A percentile compares a stretch with the other conserved stretches of the same genome.
Conservation (phyloP, 176 grass and related monocot species). For the Carex kokanica region DNA sequence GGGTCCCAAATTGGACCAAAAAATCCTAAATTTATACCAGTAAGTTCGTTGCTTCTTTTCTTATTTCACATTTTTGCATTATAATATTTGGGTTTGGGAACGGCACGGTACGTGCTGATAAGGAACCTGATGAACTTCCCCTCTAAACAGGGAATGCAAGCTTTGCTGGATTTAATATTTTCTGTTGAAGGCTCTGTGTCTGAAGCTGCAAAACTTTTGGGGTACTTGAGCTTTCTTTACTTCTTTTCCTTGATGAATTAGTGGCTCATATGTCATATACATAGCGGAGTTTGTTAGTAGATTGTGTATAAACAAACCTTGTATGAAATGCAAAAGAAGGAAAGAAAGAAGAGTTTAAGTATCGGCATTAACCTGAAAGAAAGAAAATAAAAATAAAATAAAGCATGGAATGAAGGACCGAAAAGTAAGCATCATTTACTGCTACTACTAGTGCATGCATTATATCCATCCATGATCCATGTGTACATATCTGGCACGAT, state of each 20-base stretch:
- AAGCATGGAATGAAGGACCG: background rate
- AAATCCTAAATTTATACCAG: slow-evolving; percentile 69
- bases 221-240: slow-evolving; percentile 41
- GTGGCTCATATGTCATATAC: background rate
- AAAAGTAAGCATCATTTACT: background rate
- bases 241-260: background rate
- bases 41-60: slow-evolving; percentile 35
- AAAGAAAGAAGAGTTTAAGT: background rate
- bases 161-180: slow-evolving; percentile 84
- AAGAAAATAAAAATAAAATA: background rate
- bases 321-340: background rate
- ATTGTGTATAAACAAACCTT: background rate
- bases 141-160: slow-evolving; percentile 84
- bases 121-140: slow-evolving; percentile 4
- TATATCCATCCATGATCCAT: background rate
- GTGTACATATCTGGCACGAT: background rate
- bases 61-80: background rate
- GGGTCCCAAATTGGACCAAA: slow-evolving; percentile 83
- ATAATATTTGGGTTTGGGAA: background rate
- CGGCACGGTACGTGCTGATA: background rate
- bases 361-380: background rate
- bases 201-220: slow-evolving; percentile 77
- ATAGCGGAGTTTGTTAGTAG: background rate
- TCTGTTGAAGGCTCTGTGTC: slow-evolving; percentile 85
- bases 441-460: background rate